These are phyloP conservation scores for Fusarium secorum DNA, from an alignment of 2,329 filamentous ascomycete genomes.

Conservation along the genomic window DNA sequence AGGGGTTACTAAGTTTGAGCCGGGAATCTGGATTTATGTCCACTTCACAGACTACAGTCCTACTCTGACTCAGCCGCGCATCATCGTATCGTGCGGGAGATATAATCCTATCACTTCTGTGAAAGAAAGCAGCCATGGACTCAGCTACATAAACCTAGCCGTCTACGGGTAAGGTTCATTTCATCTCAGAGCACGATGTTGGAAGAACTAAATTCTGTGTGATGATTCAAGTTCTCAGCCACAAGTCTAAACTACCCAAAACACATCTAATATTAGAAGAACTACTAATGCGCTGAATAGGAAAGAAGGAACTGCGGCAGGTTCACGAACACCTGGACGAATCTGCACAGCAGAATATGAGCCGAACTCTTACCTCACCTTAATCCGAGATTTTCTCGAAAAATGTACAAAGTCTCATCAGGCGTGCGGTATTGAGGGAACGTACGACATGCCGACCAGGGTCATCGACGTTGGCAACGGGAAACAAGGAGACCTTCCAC, in stretches of 20 bases:
- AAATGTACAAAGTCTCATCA: background rate
- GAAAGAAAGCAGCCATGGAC: background rate
- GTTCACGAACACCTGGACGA: background rate
- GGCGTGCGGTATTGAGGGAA: background rate
- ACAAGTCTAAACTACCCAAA: background rate
- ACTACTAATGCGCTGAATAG: background rate
- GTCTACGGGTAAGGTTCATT: background rate
- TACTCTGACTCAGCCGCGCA: background rate
- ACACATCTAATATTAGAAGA: background rate
- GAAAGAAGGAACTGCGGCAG: background rate
- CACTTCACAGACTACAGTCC: background rate
- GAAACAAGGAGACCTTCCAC: background rate
- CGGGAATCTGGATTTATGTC: slow-evolving; percentile 1
- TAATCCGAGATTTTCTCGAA: background rate
- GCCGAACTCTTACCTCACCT: background rate
- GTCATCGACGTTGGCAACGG: background rate
- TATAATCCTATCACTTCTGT: background rate
- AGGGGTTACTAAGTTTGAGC: background rate
- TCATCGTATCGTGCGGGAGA: background rate
- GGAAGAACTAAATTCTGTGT: fast-evolving
- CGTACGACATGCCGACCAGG: background rate
- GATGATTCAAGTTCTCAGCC: background rate
- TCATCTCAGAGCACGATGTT: background rate
- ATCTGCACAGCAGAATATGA: background rate
- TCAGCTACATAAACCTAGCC: background rate